Conservation (phyloP, 257 asterid species). For the Penstemon davidsonii region DNA sequence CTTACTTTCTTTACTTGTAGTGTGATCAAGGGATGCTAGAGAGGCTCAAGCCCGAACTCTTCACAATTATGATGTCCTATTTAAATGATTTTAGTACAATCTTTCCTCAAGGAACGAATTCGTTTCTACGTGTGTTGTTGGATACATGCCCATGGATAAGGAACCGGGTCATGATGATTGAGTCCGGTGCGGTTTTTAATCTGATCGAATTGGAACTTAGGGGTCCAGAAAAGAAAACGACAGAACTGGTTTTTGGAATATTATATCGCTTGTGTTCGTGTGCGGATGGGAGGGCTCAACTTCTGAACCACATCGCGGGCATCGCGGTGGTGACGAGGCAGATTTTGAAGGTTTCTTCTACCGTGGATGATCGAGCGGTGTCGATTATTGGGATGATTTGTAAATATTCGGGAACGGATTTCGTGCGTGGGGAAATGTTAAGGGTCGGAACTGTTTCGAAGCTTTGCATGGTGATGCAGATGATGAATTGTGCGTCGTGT, state of each 20-base stretch:
- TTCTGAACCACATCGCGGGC: constrained; percentile 57
- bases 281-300: constrained; percentile 69
- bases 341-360: constrained; percentile 47
- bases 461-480: constrained; percentile 56
- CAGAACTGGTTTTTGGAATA: constrained; percentile 46
- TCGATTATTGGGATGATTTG: constrained; percentile 38
- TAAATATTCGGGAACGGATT: constrained; percentile 40
- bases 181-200: constrained; percentile 36
- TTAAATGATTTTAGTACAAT: constrained; percentile 11
- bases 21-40: constrained; percentile 19
- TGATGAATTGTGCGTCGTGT: constrained; percentile 31
- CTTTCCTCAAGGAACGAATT: constrained; percentile 27
- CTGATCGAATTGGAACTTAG: constrained; percentile 49
- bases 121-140: constrained; percentile 38
- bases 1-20: too few relatives aligned
- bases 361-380: constrained; percentile 51
- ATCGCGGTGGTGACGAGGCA: constrained; percentile 47
- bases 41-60: constrained; percentile 41
- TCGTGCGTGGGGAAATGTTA: constrained; percentile 55
- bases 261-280: constrained; percentile 45
- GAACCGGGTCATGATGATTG: constrained; percentile 47
- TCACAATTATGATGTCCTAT: constrained; percentile 15
- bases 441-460: constrained; percentile 51
- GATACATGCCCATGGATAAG: constrained; percentile 45
- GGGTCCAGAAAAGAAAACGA: constrained; percentile 34